Evolutionary conservation across 345 rosid genomes (phyloP), one percentile per base, ranked within the genome.

Genomic region (Aegle marmelos): DNA sequence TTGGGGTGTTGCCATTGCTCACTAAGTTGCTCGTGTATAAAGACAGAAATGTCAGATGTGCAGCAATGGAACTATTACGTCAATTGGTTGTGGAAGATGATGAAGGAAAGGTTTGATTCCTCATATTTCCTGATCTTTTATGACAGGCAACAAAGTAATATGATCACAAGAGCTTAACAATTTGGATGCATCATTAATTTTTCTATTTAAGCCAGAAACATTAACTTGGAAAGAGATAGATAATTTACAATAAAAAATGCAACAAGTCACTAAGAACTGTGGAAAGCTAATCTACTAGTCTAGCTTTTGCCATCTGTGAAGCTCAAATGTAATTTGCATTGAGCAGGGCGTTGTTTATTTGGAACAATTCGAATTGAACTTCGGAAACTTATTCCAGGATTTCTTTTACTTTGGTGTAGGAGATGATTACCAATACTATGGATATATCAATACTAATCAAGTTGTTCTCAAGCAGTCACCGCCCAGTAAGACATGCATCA

Each of bases 401-500:
- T 25, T 71, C 10, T 24, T 72, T 59, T 62, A n/a, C 41, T 30
- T 72, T 16, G 31, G 36, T 80, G 79, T 92, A 92, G 98, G 97
- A 91, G 86, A 85, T 86, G 88, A 81, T 93, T 63, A 85, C 84
- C 61, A 73, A 85, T 75, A 34, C 66, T 33, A 57, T 92, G 78
- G 90, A 85, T 78, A 73, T 87, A n/a, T 83, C 90, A 77, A 34
- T 77, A 73, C 16, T 90, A 56, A 80, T 92, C 80, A 90, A 82
- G 84, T 66, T 90, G 84, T 68, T 95, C 76, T 87, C 93, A 64
- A 95, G 92, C 79, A 86, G 93, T 78, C 92, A 86, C 89, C 87
- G 81, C 78, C 73, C 86, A 27, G 75, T 86, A 68, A 88, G 82
- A 71, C 87, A 89, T 79, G 89, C 87, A 48, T 75, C 97, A 1